Percentiles rank a stretch among this genome's conserved stretches.
Conservation (phyloP, 1,139 yeast species). For the Scheffersomyces segobiensis region DNA sequence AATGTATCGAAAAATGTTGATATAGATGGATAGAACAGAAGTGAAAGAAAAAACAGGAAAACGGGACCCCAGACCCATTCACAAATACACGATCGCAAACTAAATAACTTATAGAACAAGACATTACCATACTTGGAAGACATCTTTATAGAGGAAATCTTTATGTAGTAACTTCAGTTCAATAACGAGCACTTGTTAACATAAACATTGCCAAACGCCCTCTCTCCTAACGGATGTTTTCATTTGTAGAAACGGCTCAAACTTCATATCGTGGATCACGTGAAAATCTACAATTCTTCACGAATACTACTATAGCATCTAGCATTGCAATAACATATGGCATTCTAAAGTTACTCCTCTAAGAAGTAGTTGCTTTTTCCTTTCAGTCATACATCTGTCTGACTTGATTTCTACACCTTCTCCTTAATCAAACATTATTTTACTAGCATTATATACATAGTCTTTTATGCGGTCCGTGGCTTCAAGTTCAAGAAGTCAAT, state of each 20-base stretch:
- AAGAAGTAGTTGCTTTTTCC: too few species aligned
- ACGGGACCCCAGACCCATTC: background rate
- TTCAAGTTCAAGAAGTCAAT: conserved; percentile 72
- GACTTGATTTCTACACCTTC: background rate
- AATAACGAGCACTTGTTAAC: background rate
- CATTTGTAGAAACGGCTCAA: too few species aligned
- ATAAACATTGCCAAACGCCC: too few species aligned
- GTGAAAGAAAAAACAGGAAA: background rate
- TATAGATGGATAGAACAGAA: background rate
- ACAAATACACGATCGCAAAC: background rate
- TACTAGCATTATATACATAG: background rate
- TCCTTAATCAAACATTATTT: background rate
- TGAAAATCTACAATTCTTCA: too few species aligned
- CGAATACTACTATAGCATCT: too few species aligned
- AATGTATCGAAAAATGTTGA: background rate
- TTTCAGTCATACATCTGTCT: too few species aligned
- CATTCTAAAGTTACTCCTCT: too few species aligned
- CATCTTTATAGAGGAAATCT: background rate
- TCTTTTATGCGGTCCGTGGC: conserved; percentile 23
- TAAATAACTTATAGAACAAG: background rate
- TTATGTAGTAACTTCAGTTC: too few species aligned
- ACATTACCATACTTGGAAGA: background rate
- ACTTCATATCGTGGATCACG: too few species aligned
- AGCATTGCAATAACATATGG: too few species aligned
- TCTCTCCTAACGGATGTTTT: too few species aligned